phyloP scores from a whole-genome alignment of 345 rosid genomes.

The Passiflora organensis region DNA sequence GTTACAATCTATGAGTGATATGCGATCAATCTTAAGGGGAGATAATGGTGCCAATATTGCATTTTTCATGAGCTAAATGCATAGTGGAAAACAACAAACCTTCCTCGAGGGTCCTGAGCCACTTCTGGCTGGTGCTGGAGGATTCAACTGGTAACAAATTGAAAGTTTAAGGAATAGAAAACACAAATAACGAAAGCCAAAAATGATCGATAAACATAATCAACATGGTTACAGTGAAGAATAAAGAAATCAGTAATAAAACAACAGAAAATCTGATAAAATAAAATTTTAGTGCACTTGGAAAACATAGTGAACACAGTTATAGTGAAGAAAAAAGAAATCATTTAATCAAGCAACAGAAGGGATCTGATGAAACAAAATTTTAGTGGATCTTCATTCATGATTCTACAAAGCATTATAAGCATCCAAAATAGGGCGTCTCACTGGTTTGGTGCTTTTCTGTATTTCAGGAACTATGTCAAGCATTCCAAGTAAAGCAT shows the following conservation, averaged over 20 bases:
- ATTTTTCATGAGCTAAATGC: background rate
- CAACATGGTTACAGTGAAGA: slow-evolving; percentile 1
- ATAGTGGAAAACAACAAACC: slow-evolving; percentile 43
- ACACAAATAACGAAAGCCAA: no score
- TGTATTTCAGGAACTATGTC: background rate
- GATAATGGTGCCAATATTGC: background rate
- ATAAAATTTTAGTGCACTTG: background rate
- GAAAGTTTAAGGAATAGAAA: slow-evolving; percentile 11
- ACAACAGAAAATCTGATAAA: slow-evolving; percentile 1
- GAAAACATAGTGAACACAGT: slow-evolving; percentile 1
- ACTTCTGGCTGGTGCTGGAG: slow-evolving; percentile 66
- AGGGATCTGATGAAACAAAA: background rate
- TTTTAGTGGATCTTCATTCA: background rate
- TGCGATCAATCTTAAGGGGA: background rate
- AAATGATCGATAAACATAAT: no score
- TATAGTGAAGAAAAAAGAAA: slow-evolving; percentile 10
- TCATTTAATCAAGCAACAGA: slow-evolving; percentile 2
- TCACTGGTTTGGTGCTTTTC: slow-evolving; percentile 1
- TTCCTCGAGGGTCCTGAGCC: slow-evolving; percentile 77
- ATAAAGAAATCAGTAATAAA: slow-evolving; percentile 7
- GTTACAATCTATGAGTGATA: background rate
- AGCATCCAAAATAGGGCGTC: background rate
- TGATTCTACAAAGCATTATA: background rate
- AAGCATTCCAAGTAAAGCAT: background rate
- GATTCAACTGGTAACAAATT: slow-evolving; percentile 46